Conservation (phyloP, 2,329 filamentous ascomycete genomes). For the Calonectria pseudoturangicola region DNA sequence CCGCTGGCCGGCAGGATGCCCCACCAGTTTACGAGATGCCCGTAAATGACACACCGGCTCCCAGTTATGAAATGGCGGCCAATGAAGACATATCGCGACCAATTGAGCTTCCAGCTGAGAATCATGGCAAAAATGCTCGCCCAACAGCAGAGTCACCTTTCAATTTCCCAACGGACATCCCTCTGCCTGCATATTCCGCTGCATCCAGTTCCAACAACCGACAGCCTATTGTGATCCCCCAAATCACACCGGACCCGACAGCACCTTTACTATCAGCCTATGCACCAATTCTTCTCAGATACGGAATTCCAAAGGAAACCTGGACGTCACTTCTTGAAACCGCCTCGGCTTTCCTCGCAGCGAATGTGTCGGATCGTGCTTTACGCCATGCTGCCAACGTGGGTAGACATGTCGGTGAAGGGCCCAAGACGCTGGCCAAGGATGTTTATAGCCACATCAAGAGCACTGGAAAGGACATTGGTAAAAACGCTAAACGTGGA, state of each 20-base stretch:
- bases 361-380: constrained; percentile 66
- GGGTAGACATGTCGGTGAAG: constrained; percentile 59
- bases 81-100: constrained; percentile 10
- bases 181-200: constrained; percentile 57
- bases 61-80: constrained; percentile 8
- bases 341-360: constrained; percentile 67
- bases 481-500: constrained; percentile 60
- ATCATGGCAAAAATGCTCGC: not conserved
- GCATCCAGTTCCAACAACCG: constrained; percentile 43
- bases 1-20: constrained; percentile 18
- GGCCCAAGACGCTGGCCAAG: constrained; percentile 61
- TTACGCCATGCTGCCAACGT: constrained; percentile 65
- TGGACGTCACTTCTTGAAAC: constrained; percentile 62
- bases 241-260: constrained; percentile 57
- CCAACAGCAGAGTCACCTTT: constrained; percentile 62
- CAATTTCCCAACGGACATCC: constrained; percentile 60
- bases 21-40: constrained; percentile 31
- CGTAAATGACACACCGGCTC: not conserved
- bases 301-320: constrained; percentile 60
- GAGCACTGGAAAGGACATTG: constrained; percentile 60
- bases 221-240: constrained; percentile 64
- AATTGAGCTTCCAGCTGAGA: not conserved
- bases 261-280: constrained; percentile 64
- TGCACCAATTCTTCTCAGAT: constrained; percentile 60
- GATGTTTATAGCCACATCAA: constrained; percentile 61